These are phyloP conservation scores for Mycena leptocephala DNA, from an alignment of 768 basidiomycete genomes.

Conservation along the genomic window DNA sequence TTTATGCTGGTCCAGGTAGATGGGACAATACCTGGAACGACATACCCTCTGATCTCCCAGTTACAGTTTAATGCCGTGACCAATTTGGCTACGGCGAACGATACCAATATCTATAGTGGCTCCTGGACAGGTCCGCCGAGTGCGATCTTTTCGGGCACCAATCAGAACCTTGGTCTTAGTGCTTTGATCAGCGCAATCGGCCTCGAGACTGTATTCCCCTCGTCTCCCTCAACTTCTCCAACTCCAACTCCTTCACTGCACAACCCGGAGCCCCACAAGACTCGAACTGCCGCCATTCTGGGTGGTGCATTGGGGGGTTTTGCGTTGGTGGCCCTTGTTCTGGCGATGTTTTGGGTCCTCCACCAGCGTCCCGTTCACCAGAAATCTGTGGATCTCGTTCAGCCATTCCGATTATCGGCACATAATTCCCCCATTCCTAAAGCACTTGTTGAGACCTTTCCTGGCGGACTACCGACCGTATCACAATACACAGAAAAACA, in stretches of 20 bases:
- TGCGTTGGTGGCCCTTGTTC: too few species aligned
- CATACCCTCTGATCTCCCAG: background rate
- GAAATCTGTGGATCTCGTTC: too few species aligned
- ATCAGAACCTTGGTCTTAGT: constrained; percentile 16
- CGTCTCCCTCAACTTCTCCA: background rate
- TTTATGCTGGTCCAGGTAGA: constrained; percentile 18
- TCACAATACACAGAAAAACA: too few species aligned
- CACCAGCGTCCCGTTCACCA: too few species aligned
- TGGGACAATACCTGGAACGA: background rate
- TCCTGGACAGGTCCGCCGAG: constrained; percentile 23
- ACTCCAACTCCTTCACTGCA: background rate
- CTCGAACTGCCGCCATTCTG: too few species aligned
- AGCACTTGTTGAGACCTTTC: too few species aligned
- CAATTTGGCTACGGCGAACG: background rate
- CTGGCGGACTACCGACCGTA: too few species aligned
- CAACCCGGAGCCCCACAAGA: too few species aligned
- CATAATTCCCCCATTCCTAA: too few species aligned
- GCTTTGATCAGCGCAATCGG: constrained; percentile 6
- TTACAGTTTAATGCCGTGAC: constrained; percentile 27
- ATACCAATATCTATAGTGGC: background rate
- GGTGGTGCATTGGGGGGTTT: too few species aligned
- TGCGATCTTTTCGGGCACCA: background rate
- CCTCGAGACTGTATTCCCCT: background rate
- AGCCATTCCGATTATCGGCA: too few species aligned
- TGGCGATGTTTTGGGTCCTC: too few species aligned